Evolutionary conservation across 345 rosid genomes (phyloP).

Genomic region (Ailanthus altissimus): DNA sequence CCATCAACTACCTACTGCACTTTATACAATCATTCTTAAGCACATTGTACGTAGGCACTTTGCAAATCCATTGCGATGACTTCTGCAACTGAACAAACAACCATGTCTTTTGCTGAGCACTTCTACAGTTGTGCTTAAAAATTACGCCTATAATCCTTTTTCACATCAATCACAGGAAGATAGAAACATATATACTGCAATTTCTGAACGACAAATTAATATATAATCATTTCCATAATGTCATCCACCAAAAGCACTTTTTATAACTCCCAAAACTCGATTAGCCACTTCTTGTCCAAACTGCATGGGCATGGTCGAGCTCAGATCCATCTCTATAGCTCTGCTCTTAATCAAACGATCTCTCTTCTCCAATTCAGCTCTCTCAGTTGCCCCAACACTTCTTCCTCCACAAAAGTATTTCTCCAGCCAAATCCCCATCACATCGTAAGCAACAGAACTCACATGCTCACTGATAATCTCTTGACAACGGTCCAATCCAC

Average conservation of each 20-base stretch:
- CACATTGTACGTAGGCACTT: too few relatives aligned
- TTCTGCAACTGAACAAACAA: too few relatives aligned
- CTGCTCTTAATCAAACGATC: conserved; percentile 25
- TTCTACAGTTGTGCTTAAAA: too few relatives aligned
- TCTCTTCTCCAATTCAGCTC: conserved; percentile 25
- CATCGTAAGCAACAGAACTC: conserved; percentile 7
- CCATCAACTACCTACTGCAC: too few relatives aligned
- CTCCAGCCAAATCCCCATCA: conserved; percentile 26
- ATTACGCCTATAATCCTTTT: too few relatives aligned
- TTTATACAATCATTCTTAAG: too few relatives aligned
- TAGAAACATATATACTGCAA: too few relatives aligned
- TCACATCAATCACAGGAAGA: too few relatives aligned
- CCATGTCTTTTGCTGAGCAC: too few relatives aligned
- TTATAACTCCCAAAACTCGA: conserved; percentile 19
- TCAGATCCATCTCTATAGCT: conserved; percentile 27
- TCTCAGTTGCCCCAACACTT: conserved; percentile 12
- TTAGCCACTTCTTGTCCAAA: conserved; percentile 27
- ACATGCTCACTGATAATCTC: conserved; percentile 13
- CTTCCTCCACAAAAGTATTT: background rate
- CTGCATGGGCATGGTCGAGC: conserved; percentile 23
- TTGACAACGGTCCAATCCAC: background rate
- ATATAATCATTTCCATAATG: too few relatives aligned
- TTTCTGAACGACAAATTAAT: too few relatives aligned
- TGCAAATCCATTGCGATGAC: too few relatives aligned
- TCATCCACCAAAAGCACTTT: conserved; percentile 10